Base-by-base conservation (phyloP, 2,329 filamentous ascomycete species). In the Colletotrichum sp. region DNA sequence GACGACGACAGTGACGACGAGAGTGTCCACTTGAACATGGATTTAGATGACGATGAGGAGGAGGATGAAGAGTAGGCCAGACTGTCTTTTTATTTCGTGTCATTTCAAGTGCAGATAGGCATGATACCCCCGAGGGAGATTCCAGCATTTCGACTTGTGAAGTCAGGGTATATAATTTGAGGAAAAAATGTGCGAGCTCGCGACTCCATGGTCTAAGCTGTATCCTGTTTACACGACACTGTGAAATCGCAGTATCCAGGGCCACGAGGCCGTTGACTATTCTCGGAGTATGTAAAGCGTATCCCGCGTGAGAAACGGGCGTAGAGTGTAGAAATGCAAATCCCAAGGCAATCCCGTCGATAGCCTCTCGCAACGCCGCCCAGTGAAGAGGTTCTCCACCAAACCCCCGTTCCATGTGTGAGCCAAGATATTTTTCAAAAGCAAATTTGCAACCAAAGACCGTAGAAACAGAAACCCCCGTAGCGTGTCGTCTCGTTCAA, bases 21-120 rank as follows among this genome's bases (percentile, higher is more conserved):
- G 70, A 91, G 90, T 74, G 87, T 91, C 14, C 89, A 91, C 81
- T 83, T 92, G 72, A 90, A 91, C 70, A 91, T 91, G 89, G 89
- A 90, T 61, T 81, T 92, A 12, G 90, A 92, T 12, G 88, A 89
- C 18, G 87, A 88, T 12, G 86, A 86, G 1, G 86, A 87, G 0
- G 85, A 83, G 0, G 82, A 77, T 2, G 75, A 76, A 58, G 77
- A 76, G 58, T 21, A 32, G 28, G 18, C 8, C 16, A 52, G n/a
- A 21, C 6, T 3, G 13, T 21, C 0, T 7, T 21, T 34, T 16
- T 38, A 38, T n/a, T n/a, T 64, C 63, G 34, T 52, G 64, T 52
- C 69, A 64, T 24, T 26, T 67, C 34, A 52, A 36, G 13, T 34
- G 55, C 32, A 43, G 48, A 61, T 63, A 24, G 59, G 68, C 52